Percentiles rank a stretch among this genome's conserved stretches.
These are phyloP conservation scores for Xylaria venustula DNA, from an alignment of 495 filamentous ascomycete species.

Conservation along the genomic window DNA sequence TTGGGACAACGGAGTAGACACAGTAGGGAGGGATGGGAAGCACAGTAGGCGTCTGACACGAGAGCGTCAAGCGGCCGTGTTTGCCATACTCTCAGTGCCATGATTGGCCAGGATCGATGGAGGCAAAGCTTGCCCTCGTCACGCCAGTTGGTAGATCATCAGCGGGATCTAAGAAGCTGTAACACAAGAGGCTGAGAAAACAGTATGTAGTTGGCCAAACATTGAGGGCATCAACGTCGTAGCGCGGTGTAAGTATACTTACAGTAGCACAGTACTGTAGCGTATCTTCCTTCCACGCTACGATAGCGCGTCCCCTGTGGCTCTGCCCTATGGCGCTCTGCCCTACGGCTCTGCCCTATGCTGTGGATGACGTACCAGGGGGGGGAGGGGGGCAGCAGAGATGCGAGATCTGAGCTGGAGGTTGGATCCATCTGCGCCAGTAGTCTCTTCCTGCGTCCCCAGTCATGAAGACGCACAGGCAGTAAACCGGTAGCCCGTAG, in stretches of 20 bases:
- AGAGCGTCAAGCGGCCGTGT: background rate
- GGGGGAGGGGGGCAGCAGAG: background rate
- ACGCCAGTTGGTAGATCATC: conserved; percentile 1
- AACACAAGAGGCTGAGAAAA: conserved; percentile 10
- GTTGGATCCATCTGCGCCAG: background rate
- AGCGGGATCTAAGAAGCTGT: background rate
- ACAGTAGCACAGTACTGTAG: too few relatives aligned
- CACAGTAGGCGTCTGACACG: background rate
- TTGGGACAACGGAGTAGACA: too few relatives aligned
- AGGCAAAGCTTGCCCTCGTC: conserved; percentile 6
- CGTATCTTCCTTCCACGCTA: background rate
- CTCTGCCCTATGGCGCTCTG: background rate
- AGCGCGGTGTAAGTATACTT: too few relatives aligned
- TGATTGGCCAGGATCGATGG: conserved; percentile 6
- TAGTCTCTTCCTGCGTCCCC: background rate
- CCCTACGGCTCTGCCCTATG: background rate
- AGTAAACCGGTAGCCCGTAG: too few relatives aligned
- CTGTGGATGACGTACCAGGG: background rate
- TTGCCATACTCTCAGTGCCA: background rate
- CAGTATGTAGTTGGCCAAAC: background rate
- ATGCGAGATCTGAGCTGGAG: conserved; percentile 2
- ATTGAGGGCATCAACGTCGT: background rate
- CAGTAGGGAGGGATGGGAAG: too few relatives aligned
- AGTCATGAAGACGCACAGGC: background rate
- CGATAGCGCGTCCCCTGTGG: background rate